Evolutionary conservation across 306 rosid species (phyloP), one percentile per base, ranked within the genome.

Genomic region (Canavalia gladiata): DNA sequence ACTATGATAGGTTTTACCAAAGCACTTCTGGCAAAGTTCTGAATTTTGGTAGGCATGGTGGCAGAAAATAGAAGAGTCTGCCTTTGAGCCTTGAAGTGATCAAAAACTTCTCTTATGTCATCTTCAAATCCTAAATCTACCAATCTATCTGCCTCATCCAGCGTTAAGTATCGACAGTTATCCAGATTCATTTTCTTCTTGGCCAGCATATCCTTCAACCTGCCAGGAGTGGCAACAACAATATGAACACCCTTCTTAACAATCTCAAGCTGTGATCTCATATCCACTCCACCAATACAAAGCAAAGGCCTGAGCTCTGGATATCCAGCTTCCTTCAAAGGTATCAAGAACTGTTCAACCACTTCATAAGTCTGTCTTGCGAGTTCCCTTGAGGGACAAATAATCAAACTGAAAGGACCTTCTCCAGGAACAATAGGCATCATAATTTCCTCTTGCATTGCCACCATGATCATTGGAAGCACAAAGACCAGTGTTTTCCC

Each of bases 321-420:
- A 83, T 89, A 91, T 58, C 97, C 99, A 55, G 95, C 97, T 86
- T 95, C 97, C 86, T 81, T 89, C 89, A 91, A 72, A 75, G 99
- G 94, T 60, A 71, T 1, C 81, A 93, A 79, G 82, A 91, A 95
- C 68, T 93, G 78, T 84, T 91, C 97, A 39, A 95, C 87, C 65
- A 95, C 99, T 77, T 95, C 99, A 58, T 83, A 95, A 39, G 97
- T 95, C 90, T 95, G 99, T 89, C 95, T 87, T 6, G 99, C 99
- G 8, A 93, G 91, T 85, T 93, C 99, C 85, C 99, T 90, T 0
- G 99, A 95, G 7, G 97, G 99, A 58, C 99, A 95, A 78, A 93
- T 66, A 79, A 93, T 60, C 82, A 93, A 71, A 66, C 97, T 95
- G 66, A 91, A 92, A 13, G 99, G 99, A 41, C 99, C 99, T 84